phyloP scores from a whole-genome alignment of 768 basidiomycete species.

The Lanmaoa rubissima region DNA sequence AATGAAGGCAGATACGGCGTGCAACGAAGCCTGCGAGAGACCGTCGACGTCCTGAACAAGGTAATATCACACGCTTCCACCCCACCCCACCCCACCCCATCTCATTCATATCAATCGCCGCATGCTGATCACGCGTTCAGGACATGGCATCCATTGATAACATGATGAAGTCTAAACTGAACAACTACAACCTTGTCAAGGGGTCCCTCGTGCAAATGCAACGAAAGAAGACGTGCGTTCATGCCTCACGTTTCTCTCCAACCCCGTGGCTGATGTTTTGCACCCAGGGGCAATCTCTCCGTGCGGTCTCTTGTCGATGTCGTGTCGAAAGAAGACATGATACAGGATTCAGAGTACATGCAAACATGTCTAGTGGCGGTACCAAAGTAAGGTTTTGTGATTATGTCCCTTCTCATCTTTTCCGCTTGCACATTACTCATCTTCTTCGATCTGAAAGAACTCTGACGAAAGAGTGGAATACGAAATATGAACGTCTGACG shows the following conservation, averaged over 20 bases:
- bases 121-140: constrained; percentile 36
- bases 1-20: too few relatives aligned
- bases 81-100: constrained; percentile 16
- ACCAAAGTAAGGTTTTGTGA: constrained; percentile 65
- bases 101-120: constrained; percentile 19
- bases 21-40: constrained; percentile 77
- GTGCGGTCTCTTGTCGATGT: constrained; percentile 83
- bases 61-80: constrained; percentile 40
- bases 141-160: constrained; percentile 95
- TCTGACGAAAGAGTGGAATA: constrained; percentile 83
- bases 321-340: constrained; percentile 76
- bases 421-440: constrained; percentile 14
- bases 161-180: constrained; percentile 87
- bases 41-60: constrained; percentile 83
- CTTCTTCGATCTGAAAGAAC: constrained; percentile 46
- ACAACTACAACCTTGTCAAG: constrained; percentile 91
- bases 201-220: constrained; percentile 90
- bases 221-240: constrained; percentile 83
- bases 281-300: constrained; percentile 86
- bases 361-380: constrained; percentile 93
- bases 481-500: constrained; percentile 84
- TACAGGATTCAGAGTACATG: constrained; percentile 89
- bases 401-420: constrained; percentile 1
- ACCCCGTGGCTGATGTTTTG: constrained; percentile 3
- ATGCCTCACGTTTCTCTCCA: background rate